Conservation (phyloP, 2,329 filamentous ascomycete species). For the Biscogniauxia mediterranea region DNA sequence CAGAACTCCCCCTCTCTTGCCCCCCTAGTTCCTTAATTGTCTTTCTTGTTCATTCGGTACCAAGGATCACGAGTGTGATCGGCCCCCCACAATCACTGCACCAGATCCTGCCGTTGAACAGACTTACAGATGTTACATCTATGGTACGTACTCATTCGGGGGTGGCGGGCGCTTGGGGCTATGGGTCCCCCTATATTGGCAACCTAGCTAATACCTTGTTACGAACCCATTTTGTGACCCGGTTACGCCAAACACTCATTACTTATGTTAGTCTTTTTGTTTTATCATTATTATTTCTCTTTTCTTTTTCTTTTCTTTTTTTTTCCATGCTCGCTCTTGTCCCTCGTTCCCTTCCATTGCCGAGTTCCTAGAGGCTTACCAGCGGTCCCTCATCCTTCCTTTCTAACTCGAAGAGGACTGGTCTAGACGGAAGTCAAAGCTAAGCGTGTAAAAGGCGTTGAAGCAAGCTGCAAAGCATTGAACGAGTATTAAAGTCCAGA, state of each 20-base stretch:
- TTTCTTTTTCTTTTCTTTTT: conserved; percentile 4
- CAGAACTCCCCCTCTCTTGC: too few species aligned
- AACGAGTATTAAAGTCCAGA: conserved; percentile 29
- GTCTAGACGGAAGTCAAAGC: conserved; percentile 13
- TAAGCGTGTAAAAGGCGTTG: conserved; percentile 7
- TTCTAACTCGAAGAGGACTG: conserved; percentile 21
- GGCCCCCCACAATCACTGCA: conserved; percentile 27
- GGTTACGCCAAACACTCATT: conserved; percentile 16
- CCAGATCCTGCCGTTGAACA: conserved; percentile 25
- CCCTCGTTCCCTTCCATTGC: background rate
- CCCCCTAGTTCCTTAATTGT: conserved; percentile 5
- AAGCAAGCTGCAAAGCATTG: conserved; percentile 12
- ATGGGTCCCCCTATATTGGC: conserved; percentile 1
- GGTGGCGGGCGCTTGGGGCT: conserved; percentile 21
- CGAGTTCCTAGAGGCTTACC: conserved; percentile 12
- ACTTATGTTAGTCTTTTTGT: conserved; percentile 8
- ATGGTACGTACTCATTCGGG: conserved; percentile 6
- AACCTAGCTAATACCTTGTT: conserved; percentile 11
- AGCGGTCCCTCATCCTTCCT: conserved; percentile 10
- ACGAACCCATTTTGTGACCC: conserved; percentile 22
- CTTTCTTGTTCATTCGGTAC: conserved; percentile 15
- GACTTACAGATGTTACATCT: conserved; percentile 10
- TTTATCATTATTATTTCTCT: conserved; percentile 8
- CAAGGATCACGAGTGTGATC: conserved; percentile 26
- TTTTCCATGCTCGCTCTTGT: background rate